Percentiles rank a stretch among this genome's conserved stretches.
Conservation (phyloP, 768 basidiomycete species). For the Lentinus tigrinus region DNA sequence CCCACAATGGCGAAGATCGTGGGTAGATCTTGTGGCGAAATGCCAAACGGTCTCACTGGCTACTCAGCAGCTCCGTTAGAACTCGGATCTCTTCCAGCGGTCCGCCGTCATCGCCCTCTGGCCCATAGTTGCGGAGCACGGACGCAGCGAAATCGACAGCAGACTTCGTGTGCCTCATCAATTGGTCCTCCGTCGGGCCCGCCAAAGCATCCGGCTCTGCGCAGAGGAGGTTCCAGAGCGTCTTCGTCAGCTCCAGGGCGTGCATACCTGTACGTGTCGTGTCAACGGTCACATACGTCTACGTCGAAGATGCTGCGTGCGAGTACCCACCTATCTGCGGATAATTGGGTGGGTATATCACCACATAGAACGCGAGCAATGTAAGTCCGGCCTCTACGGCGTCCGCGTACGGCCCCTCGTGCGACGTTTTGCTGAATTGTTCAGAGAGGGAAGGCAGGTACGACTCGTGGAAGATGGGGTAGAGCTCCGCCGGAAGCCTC, state of each 20-base stretch:
- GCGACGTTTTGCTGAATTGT: conserved; percentile 66
- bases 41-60: not conserved
- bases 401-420: conserved; percentile 54
- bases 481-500: conserved; percentile 40
- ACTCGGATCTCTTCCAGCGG: conserved; percentile 53
- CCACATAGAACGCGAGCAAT: conserved; percentile 61
- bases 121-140: conserved; percentile 49
- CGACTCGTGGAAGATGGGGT: conserved; percentile 50
- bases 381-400: conserved; percentile 57
- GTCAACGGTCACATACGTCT: not conserved
- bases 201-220: conserved; percentile 21
- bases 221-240: conserved; percentile 66
- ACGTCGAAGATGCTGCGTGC: not conserved
- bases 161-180: conserved; percentile 22
- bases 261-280: conserved; percentile 59
- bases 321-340: conserved; percentile 70
- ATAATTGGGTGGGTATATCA: conserved; percentile 75
- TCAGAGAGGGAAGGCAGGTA: conserved; percentile 61
- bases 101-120: conserved; percentile 63
- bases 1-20: not conserved
- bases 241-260: conserved; percentile 72
- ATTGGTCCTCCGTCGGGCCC: not conserved
- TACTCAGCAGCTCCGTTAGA: conserved; percentile 40
- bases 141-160: conserved; percentile 42
- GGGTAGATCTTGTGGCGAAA: not conserved